A percentile compares a stretch with the other conserved stretches of the same genome.
phyloP scores from a whole-genome alignment of 139 green algal genomes.

The Astrephomene gubernaculifera region DNA sequence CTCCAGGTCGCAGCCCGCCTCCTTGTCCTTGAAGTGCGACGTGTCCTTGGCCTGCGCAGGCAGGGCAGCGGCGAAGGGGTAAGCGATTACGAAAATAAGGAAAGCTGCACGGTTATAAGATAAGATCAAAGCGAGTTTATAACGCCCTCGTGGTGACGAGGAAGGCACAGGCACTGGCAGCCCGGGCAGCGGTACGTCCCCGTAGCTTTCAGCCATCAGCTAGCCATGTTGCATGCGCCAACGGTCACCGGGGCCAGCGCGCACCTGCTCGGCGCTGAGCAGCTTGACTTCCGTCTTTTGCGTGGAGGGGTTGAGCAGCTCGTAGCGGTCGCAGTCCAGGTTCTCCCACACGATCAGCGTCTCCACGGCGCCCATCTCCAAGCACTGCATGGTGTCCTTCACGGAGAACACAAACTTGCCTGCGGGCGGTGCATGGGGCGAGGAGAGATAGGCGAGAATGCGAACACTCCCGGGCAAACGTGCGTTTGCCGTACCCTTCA shows the following conservation, averaged over 20 bases:
- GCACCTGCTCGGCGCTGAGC: constrained; percentile 89
- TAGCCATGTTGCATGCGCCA: no score
- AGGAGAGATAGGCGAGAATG: no score
- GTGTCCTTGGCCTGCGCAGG: constrained; percentile 61
- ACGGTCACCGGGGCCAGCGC: neutral
- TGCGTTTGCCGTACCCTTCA: no score
- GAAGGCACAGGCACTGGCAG: no score
- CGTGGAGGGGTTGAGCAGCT: constrained; percentile 78
- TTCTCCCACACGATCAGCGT: constrained; percentile 99
- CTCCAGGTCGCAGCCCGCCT: constrained; percentile 89
- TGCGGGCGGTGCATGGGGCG: neutral
- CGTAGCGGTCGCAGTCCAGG: constrained; percentile 82
- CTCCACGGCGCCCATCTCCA: constrained; percentile 99
- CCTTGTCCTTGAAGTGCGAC: constrained; percentile 91
- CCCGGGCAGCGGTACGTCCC: no score
- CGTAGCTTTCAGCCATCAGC: no score
- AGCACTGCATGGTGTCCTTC: constrained; percentile 94
- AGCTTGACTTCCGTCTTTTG: constrained; percentile 83
- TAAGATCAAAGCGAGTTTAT: no score
- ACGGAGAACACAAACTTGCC: constrained; percentile 97
- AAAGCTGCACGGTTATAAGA: no score
- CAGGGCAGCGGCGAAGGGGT: no score
- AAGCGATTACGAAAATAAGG: no score
- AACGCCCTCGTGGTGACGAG: no score
- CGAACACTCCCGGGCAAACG: no score